These are phyloP conservation scores for Pseudopyricularia javanii DNA, from an alignment of 2,329 filamentous ascomycete species.

Conservation along the genomic window DNA sequence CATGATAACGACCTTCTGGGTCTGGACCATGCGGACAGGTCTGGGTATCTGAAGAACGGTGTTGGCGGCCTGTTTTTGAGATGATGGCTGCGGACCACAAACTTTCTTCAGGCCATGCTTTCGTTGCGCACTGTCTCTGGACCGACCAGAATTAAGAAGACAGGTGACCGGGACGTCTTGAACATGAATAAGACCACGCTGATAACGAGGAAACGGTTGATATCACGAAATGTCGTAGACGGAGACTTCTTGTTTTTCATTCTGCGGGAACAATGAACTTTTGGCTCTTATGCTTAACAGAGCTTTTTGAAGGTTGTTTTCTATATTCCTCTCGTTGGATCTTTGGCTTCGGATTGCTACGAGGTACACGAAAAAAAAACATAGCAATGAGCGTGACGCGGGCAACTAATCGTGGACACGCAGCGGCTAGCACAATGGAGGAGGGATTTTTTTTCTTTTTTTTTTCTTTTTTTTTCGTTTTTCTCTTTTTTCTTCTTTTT, in stretches of 20 bases:
- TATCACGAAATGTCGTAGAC: background rate
- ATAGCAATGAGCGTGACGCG: background rate
- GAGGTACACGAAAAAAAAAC: background rate
- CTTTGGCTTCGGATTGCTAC: background rate
- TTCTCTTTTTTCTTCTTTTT: no score
- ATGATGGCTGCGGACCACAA: slow-evolving; percentile 8
- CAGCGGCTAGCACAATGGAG: background rate
- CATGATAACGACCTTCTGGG: slow-evolving; percentile 51
- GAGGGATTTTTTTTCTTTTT: background rate
- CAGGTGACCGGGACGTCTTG: no score
- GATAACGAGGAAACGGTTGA: background rate
- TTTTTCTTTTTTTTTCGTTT: no score
- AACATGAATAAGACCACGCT: no score
- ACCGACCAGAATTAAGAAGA: background rate
- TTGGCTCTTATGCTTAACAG: background rate
- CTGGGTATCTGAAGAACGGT: slow-evolving; percentile 45
- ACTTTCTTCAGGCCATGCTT: background rate
- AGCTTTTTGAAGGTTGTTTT: background rate
- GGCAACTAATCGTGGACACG: background rate
- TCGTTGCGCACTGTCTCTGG: background rate
- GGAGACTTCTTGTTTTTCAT: background rate
- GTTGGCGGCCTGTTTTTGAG: slow-evolving; percentile 50
- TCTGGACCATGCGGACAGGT: slow-evolving; percentile 53
- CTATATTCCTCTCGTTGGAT: background rate
- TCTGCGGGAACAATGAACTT: background rate